These are phyloP conservation scores for Aspergillus calidoustus DNA, from an alignment of 2,329 filamentous ascomycete species.

Conservation along the genomic window DNA sequence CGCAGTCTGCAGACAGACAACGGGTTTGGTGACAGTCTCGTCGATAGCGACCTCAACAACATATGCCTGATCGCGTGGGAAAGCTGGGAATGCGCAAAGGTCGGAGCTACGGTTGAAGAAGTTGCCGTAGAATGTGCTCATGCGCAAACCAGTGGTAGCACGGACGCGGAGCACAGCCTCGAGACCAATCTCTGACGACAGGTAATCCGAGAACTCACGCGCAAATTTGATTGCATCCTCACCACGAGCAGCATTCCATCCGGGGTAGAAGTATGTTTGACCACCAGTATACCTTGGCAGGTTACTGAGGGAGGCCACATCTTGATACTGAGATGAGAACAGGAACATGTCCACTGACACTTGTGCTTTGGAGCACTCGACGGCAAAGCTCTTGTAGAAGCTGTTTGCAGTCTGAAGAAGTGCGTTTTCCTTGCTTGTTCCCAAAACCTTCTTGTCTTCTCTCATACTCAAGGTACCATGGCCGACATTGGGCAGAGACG, in stretches of 20 bases:
- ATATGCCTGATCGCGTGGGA: conserved; percentile 95
- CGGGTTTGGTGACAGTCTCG: conserved; percentile 87
- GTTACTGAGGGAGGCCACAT: conserved; percentile 95
- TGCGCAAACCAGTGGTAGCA: conserved; percentile 89
- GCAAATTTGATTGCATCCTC: conserved; percentile 99
- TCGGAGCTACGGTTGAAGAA: conserved; percentile 99
- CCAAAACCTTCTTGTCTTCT: conserved; percentile 94
- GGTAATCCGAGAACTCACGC: conserved; percentile 91
- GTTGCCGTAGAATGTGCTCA: conserved; percentile 99
- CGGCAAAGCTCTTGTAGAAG: conserved; percentile 99
- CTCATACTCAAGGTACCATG: conserved; percentile 89
- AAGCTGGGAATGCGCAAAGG: conserved; percentile 95
- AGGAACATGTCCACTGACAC: conserved; percentile 99
- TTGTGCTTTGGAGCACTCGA: conserved; percentile 98
- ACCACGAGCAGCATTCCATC: conserved; percentile 90
- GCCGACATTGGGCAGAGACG: conserved; percentile 87
- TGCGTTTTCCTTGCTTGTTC: conserved; percentile 86
- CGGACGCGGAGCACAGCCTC: conserved; percentile 95
- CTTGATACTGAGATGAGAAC: conserved; percentile 94
- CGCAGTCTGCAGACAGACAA: conserved; percentile 90
- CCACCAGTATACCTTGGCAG: conserved; percentile 94
- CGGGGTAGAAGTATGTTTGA: conserved; percentile 98
- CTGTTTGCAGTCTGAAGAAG: conserved; percentile 90
- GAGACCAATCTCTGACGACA: conserved; percentile 94
- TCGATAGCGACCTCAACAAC: conserved; percentile 98